Evolutionary conservation across 768 basidiomycete genomes (phyloP).

Genomic region (Kwoniella europaea): DNA sequence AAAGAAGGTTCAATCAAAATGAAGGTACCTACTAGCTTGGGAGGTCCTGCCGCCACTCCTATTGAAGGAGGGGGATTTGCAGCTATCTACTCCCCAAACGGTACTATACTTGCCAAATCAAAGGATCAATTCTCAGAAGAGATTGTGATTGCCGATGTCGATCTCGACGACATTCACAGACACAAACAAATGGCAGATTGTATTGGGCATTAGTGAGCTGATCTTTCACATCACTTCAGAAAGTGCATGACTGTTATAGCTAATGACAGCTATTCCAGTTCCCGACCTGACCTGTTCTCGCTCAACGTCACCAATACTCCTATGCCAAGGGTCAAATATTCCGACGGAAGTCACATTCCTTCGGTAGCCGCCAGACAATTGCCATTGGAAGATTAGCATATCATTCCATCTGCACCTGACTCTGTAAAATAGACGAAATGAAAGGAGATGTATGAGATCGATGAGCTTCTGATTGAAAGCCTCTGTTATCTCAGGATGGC

Average conservation of each 20-base stretch:
- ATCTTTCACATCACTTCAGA: not conserved
- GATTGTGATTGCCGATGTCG: slow-evolving; percentile 25
- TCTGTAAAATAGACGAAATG: no score
- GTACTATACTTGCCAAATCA: slow-evolving; percentile 10
- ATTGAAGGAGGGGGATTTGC: slow-evolving; percentile 24
- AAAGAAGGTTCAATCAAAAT: slow-evolving; percentile 8
- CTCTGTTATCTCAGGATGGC: no score
- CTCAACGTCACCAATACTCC: slow-evolving; percentile 9
- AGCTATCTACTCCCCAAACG: slow-evolving; percentile 20
- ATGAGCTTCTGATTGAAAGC: no score
- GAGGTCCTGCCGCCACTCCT: slow-evolving; percentile 12
- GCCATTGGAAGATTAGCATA: not conserved
- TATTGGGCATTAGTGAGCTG: not conserved
- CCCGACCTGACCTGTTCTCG: slow-evolving; percentile 15
- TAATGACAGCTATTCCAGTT: not conserved
- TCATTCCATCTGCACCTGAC: no score
- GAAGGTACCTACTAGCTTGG: not conserved
- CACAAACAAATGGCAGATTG: slow-evolving; percentile 24
- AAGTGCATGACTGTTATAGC: not conserved
- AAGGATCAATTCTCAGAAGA: slow-evolving; percentile 18
- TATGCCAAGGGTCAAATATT: slow-evolving; percentile 19
- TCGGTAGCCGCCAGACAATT: slow-evolving; percentile 2
- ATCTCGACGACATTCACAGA: slow-evolving; percentile 23
- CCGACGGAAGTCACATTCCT: not conserved
- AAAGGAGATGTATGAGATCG: no score